Evolutionary conservation across 176 grass and related monocot species (phyloP).

Genomic region (Phyllostachys edulis): DNA sequence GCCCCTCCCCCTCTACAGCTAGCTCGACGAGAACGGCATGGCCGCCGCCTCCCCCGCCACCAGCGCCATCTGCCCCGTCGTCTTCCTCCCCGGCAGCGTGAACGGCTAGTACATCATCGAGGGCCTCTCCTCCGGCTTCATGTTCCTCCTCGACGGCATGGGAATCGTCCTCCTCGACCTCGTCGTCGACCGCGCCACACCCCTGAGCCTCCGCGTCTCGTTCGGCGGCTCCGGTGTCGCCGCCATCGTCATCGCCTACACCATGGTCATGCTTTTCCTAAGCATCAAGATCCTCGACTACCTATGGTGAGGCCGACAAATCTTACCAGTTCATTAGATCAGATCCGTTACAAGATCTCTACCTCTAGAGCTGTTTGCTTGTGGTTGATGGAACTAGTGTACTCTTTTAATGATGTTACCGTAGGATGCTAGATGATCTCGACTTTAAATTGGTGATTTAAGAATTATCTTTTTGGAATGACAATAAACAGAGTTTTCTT

Average conservation of each 20-base stretch:
- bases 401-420: too few species aligned
- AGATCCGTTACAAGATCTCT: slow-evolving; percentile 29
- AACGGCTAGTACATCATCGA: slow-evolving; percentile 99
- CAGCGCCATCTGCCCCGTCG: slow-evolving; percentile 75
- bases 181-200: slow-evolving; percentile 65
- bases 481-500: background rate
- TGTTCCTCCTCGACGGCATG: slow-evolving; percentile 85
- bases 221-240: slow-evolving; percentile 60
- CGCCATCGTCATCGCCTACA: slow-evolving; percentile 63
- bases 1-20: too few species aligned
- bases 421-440: slow-evolving; percentile 22
- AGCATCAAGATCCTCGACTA: slow-evolving; percentile 88
- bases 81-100: slow-evolving; percentile 84
- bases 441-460: background rate
- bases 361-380: slow-evolving; percentile 17
- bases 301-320: slow-evolving; percentile 62
- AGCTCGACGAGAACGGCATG: too few species aligned
- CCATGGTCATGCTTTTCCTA: slow-evolving; percentile 92
- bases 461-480: slow-evolving; percentile 36
- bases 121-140: slow-evolving; percentile 95
- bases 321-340: slow-evolving; percentile 5
- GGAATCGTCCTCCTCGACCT: slow-evolving; percentile 90
- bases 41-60: too few species aligned
- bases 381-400: slow-evolving; percentile 21
- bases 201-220: slow-evolving; percentile 75